Percentiles rank a stretch among this genome's conserved stretches.
Conservation (phyloP, 2,329 filamentous ascomycete species). For the Talaromyces sp. region DNA sequence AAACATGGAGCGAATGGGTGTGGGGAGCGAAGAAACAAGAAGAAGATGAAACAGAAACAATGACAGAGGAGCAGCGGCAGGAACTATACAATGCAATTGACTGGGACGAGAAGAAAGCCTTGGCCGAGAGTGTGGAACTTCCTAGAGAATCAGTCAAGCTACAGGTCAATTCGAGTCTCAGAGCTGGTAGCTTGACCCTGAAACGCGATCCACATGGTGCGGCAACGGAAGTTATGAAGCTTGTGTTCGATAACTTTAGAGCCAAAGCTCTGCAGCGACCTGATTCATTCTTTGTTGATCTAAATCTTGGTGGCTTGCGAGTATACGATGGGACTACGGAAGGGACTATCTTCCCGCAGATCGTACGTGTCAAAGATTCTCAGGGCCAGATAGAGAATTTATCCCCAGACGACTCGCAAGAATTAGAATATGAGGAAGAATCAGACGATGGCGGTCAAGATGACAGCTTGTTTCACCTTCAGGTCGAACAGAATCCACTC, state of each 20-base stretch:
- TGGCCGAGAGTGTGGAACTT: constrained; percentile 82
- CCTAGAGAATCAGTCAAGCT: constrained; percentile 90
- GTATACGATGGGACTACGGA: constrained; percentile 95
- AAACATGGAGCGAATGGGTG: constrained; percentile 87
- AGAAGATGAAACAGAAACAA: constrained; percentile 73
- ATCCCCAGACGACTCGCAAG: constrained; percentile 41
- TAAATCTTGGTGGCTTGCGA: constrained; percentile 87
- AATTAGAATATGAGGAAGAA: constrained; percentile 38
- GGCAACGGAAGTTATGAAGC: constrained; percentile 74
- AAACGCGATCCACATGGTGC: constrained; percentile 79
- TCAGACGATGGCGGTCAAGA: constrained; percentile 47
- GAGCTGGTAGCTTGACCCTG: constrained; percentile 92
- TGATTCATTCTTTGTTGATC: constrained; percentile 82
- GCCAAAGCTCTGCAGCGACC: constrained; percentile 86
- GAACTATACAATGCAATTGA: constrained; percentile 97
- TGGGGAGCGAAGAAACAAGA: constrained; percentile 78
- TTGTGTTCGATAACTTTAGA: constrained; percentile 93
- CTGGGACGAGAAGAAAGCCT: constrained; percentile 92
- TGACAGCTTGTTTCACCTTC: constrained; percentile 86
- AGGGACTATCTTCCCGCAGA: constrained; percentile 87
- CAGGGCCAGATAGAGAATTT: constrained; percentile 47
- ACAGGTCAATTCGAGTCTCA: constrained; percentile 87
- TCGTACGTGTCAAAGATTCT: constrained; percentile 91
- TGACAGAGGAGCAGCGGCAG: constrained; percentile 93
- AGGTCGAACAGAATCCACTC: constrained; percentile 92